Base-by-base conservation (phyloP, 352 stramenopile genomes). In the Phytophthora podocarpi region DNA sequence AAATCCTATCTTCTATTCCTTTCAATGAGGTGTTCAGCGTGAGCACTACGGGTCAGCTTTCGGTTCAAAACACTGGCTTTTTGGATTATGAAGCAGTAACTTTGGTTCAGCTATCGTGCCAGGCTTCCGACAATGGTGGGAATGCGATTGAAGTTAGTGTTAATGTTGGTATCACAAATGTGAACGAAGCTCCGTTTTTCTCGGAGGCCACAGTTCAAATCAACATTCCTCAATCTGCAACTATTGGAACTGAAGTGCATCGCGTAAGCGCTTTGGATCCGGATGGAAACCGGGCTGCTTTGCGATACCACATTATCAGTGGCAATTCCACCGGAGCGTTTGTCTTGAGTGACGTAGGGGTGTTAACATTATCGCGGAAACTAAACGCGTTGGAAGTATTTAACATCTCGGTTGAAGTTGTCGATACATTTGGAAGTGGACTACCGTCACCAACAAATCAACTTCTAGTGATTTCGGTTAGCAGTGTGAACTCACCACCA, bases 111-210 rank as follows among this genome's bases (percentile, higher is more conserved):
- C 16, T 72, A 5, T 62, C 28, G 16, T 72, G 64, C 36, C 39
- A 37, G 41, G 59, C 41, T 10, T 53, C 21, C 16, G 64, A 72
- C 20, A 68, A 21, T 31, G 59, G 39, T 23, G 26, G 28, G 26
- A 68, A 65, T 34, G 2, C 4, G 3, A n/a, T 69, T 48, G 12
- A 24, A 2, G 60, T 72, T 61, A 10, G 47, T 30, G 51, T 72
- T 15, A 35, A 49, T 23, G 42, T 72, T 21, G 34, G 4, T 11
- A 45, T 72, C 15, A 47, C 45, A 2, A 49, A 72, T 31, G 45
- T 68, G 4, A 72, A 69, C 8, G 64, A 72, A 43, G 27, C 64
- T 12, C 64, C 64, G 30, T 65, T 46, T 47, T 72, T 72, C 45
- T 13, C 27, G 6, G 21, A 51, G 21, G 11, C 26, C n/a, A 15